These are phyloP conservation scores for Pyrus pyrifolia DNA, from an alignment of 306 rosid species.

Conservation along the genomic window DNA sequence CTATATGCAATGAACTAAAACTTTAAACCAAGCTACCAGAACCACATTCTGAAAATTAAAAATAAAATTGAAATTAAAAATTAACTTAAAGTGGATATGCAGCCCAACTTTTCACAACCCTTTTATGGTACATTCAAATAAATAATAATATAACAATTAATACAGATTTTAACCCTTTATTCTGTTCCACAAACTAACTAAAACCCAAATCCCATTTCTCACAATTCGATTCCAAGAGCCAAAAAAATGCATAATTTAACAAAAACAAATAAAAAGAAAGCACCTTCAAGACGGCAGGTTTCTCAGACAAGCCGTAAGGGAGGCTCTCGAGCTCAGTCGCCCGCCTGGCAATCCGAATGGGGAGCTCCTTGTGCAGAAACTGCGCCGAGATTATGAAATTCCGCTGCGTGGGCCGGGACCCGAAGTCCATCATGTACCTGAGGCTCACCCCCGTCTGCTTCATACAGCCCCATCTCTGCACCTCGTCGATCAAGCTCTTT, in stretches of 20 bases:
- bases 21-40: neutral
- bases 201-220: neutral
- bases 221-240: neutral
- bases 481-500: constrained; percentile 62
- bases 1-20: neutral
- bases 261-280: neutral
- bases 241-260: neutral
- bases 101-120: neutral
- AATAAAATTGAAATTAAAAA: neutral
- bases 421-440: constrained; percentile 88
- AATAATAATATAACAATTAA: neutral
- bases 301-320: constrained; percentile 70
- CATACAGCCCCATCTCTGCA: constrained; percentile 71
- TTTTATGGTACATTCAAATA: neutral
- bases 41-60: neutral
- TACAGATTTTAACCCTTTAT: neutral
- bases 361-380: constrained; percentile 81
- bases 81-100: neutral
- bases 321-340: constrained; percentile 65
- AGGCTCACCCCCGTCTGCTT: constrained; percentile 79
- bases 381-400: constrained; percentile 69
- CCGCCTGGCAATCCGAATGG: constrained; percentile 79
- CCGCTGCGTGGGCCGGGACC: constrained; percentile 40
- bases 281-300: constrained; percentile 76
- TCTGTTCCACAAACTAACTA: neutral